phyloP scores from a whole-genome alignment of 495 filamentous ascomycete species.

The Aspergillus affinis region DNA sequence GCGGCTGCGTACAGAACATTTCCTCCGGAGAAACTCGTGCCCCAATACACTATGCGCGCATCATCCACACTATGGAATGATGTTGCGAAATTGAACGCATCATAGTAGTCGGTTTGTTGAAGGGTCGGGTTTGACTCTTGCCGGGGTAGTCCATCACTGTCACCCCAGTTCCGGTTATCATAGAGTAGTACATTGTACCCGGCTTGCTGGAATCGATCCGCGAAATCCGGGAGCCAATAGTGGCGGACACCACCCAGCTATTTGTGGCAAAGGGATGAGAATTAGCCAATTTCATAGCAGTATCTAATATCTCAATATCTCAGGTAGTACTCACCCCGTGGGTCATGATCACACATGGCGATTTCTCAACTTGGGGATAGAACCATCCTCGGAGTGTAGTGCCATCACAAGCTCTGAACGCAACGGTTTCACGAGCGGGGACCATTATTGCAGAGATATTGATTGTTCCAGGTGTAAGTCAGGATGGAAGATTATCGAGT shows the following conservation, averaged over 20 bases:
- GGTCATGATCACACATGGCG: too few relatives aligned
- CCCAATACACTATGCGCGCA: slow-evolving; percentile 34
- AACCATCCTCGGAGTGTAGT: too few relatives aligned
- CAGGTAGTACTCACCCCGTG: too few relatives aligned
- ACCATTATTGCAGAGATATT: too few relatives aligned
- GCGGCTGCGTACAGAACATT: slow-evolving; percentile 31
- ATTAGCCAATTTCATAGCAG: too few relatives aligned
- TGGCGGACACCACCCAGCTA: neutral
- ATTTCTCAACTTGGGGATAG: too few relatives aligned
- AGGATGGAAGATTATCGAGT: too few relatives aligned
- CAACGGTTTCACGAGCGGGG: too few relatives aligned
- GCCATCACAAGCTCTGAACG: too few relatives aligned
- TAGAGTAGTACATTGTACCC: slow-evolving; percentile 29
- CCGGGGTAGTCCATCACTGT: slow-evolving; percentile 32
- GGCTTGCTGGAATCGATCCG: slow-evolving; percentile 27
- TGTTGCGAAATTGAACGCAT: slow-evolving; percentile 34
- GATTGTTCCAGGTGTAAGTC: too few relatives aligned
- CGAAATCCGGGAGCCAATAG: slow-evolving; percentile 17
- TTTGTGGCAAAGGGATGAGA: too few relatives aligned
- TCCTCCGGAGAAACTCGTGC: slow-evolving; percentile 30
- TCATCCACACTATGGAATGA: slow-evolving; percentile 24
- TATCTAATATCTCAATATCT: too few relatives aligned
- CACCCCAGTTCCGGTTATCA: slow-evolving; percentile 37
- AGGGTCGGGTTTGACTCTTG: slow-evolving; percentile 31
- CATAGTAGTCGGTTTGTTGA: slow-evolving; percentile 30